These are phyloP conservation scores for Decorospora gaudefroyi DNA, from an alignment of 2,329 filamentous ascomycete species.

Conservation along the genomic window DNA sequence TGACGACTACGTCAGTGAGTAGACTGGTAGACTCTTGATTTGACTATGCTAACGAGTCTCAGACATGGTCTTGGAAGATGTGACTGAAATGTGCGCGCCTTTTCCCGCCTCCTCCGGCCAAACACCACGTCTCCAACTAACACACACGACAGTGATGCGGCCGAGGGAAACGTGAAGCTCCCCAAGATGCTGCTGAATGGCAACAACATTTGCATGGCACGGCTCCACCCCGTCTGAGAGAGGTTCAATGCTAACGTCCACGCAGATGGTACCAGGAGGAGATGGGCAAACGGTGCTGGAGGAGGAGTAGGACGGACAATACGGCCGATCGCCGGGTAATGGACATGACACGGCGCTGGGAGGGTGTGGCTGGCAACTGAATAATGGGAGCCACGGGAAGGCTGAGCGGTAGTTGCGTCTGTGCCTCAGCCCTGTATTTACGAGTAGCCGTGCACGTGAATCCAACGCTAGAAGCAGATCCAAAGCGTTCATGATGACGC, in stretches of 20 bases:
- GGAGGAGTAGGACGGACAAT: constrained; percentile 21
- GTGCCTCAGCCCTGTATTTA: too few relatives aligned
- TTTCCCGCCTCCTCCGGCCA: not conserved
- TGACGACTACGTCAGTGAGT: constrained; percentile 99
- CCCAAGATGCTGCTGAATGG: constrained; percentile 95
- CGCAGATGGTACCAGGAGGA: constrained; percentile 44
- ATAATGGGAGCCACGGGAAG: too few relatives aligned
- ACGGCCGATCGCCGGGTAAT: not conserved
- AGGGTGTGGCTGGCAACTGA: too few relatives aligned
- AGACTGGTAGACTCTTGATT: constrained; percentile 3
- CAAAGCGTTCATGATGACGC: constrained; percentile 8
- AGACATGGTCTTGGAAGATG: constrained; percentile 99
- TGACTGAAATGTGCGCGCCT: constrained; percentile 83
- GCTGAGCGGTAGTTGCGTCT: too few relatives aligned
- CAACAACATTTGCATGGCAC: constrained; percentile 99
- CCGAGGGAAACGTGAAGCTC: constrained; percentile 80
- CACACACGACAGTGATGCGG: constrained; percentile 71
- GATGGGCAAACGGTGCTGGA: constrained; percentile 38
- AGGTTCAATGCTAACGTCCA: constrained; percentile 11
- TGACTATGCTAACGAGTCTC: constrained; percentile 8
- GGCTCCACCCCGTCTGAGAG: constrained; percentile 24
- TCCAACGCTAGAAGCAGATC: constrained; percentile 7
- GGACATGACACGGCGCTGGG: too few relatives aligned
- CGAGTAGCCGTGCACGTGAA: constrained; percentile 4
- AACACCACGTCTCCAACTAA: constrained; percentile 14